phyloP scores from a whole-genome alignment of 768 basidiomycete species.

The Boletellus sp. region DNA sequence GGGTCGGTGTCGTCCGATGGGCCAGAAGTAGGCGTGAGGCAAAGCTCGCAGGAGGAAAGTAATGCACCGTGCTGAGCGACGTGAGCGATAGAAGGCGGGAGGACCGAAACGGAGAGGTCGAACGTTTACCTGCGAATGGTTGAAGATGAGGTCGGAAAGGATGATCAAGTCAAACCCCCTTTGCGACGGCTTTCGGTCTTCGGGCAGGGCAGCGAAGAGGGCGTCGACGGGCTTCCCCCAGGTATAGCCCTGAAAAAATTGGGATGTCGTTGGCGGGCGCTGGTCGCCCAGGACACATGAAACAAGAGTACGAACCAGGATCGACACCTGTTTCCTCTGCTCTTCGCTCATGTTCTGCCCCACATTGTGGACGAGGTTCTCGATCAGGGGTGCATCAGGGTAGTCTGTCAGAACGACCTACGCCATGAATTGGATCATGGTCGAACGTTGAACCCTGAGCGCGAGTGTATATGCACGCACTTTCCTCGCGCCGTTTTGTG shows the following conservation, averaged over 20 bases:
- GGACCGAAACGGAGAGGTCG: too few relatives aligned
- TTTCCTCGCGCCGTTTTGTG: slow-evolving; percentile 63
- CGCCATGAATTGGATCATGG: not conserved
- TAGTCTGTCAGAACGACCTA: slow-evolving; percentile 91
- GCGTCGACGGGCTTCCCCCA: slow-evolving; percentile 62
- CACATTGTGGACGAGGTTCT: slow-evolving; percentile 74
- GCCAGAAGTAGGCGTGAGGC: slow-evolving; percentile 23
- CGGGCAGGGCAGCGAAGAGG: slow-evolving; percentile 28
- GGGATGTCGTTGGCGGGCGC: not conserved
- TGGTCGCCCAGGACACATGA: slow-evolving; percentile 26
- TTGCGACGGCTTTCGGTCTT: slow-evolving; percentile 10
- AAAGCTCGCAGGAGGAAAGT: slow-evolving; percentile 64
- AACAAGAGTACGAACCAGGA: slow-evolving; percentile 32
- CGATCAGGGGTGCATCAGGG: slow-evolving; percentile 70
- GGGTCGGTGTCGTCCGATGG: slow-evolving; percentile 10
- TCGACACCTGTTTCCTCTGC: slow-evolving; percentile 18
- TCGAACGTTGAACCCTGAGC: not conserved
- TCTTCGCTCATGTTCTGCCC: slow-evolving; percentile 44
- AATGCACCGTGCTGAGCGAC: slow-evolving; percentile 70
- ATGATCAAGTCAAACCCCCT: slow-evolving; percentile 73
- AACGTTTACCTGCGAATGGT: slow-evolving; percentile 75
- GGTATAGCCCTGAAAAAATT: slow-evolving; percentile 66
- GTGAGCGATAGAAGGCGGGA: slow-evolving; percentile 1
- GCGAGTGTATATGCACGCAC: slow-evolving; percentile 37
- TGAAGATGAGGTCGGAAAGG: slow-evolving; percentile 91